phyloP scores from a whole-genome alignment of 2,329 filamentous ascomycete species.

The Fusarium subtropicale region DNA sequence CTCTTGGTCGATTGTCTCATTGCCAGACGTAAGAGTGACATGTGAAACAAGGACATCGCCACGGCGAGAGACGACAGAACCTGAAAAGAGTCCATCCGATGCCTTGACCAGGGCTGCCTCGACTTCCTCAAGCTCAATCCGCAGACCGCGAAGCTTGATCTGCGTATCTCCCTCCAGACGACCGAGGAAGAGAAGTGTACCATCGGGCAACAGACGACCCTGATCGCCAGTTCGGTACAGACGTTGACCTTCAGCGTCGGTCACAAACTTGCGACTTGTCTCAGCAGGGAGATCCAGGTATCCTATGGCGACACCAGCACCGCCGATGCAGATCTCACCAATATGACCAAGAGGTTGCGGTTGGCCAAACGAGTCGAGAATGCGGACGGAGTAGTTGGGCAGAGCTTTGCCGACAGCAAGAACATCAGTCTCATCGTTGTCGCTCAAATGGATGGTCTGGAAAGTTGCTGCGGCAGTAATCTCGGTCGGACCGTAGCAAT shows the following conservation, averaged over 20 bases:
- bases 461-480: neutral
- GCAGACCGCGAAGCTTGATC: constrained; percentile 59
- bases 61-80: constrained; percentile 1
- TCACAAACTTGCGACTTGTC: constrained; percentile 7
- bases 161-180: constrained; percentile 57
- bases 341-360: neutral
- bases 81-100: constrained; percentile 1
- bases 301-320: constrained; percentile 10
- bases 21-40: neutral
- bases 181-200: constrained; percentile 50
- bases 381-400: neutral
- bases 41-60: neutral
- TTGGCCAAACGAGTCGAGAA: neutral
- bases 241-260: neutral
- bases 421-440: too few relatives aligned
- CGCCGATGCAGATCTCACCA: constrained; percentile 20
- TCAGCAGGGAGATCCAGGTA: constrained; percentile 7
- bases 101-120: constrained; percentile 16
- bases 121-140: constrained; percentile 60
- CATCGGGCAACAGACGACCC: constrained; percentile 46
- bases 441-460: neutral
- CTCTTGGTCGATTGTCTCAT: neutral
- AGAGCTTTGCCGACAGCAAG: neutral
- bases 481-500: constrained; percentile 51
- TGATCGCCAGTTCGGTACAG: constrained; percentile 35